Evolutionary conservation across 352 stramenopile species (phyloP).

Genomic region (Phytophthora fragariae): DNA sequence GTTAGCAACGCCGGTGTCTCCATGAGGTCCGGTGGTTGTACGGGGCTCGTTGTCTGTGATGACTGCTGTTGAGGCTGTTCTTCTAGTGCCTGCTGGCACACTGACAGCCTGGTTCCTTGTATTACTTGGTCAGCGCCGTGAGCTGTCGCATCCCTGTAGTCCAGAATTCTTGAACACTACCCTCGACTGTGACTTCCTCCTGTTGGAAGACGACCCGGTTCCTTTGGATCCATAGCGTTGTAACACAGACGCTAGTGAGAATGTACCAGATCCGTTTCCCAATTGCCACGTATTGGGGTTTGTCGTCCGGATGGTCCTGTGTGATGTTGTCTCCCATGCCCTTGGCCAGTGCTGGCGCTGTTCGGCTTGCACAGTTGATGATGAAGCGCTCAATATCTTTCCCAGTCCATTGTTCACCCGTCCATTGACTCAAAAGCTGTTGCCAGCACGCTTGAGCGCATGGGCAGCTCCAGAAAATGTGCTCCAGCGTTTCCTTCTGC

Average conservation of each 20-base stretch:
- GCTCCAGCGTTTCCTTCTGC: neutral
- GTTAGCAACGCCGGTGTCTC: neutral
- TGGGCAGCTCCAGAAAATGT: constrained; percentile 1
- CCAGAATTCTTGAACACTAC: neutral
- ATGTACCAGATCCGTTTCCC: neutral
- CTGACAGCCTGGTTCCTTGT: neutral
- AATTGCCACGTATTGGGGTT: neutral
- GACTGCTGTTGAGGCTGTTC: neutral
- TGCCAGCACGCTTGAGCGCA: neutral
- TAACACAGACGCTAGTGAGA: neutral
- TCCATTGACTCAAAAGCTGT: neutral
- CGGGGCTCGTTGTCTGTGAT: neutral
- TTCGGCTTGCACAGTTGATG: neutral
- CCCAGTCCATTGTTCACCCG: neutral
- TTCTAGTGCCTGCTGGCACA: neutral
- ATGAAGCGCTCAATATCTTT: neutral
- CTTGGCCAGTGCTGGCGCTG: neutral
- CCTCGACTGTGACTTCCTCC: neutral
- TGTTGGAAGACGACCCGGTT: neutral
- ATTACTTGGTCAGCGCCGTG: neutral
- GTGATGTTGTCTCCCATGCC: neutral
- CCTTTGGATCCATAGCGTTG: neutral
- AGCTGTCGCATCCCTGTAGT: neutral
- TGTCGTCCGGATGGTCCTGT: neutral
- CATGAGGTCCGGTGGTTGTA: neutral